Percentiles rank a stretch among this genome's conserved stretches.
These are phyloP conservation scores for Diplodia corticola DNA, from an alignment of 2,329 filamentous ascomycete genomes.

Conservation along the genomic window DNA sequence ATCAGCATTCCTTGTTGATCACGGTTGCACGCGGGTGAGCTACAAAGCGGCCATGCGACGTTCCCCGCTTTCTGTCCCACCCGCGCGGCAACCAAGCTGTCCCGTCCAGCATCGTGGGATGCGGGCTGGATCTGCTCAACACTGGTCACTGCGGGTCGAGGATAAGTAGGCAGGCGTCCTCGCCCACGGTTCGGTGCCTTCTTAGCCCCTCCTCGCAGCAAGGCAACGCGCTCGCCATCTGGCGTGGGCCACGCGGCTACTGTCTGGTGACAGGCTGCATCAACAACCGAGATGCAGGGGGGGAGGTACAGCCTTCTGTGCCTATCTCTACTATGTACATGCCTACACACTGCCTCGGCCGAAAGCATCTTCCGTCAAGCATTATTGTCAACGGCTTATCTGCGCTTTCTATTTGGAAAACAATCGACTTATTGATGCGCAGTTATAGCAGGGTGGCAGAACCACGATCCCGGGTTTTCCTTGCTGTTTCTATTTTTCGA, in stretches of 20 bases:
- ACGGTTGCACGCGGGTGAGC: constrained; percentile 21
- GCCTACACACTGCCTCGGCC: constrained; percentile 2
- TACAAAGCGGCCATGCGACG: constrained; percentile 17
- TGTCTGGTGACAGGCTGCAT: constrained; percentile 15
- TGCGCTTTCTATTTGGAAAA: background rate
- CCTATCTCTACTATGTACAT: background rate
- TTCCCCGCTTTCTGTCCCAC: constrained; percentile 20
- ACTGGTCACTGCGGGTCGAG: background rate
- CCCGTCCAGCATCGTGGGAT: constrained; percentile 9
- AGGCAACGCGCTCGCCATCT: background rate
- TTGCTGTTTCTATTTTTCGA: constrained; percentile 6
- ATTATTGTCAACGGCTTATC: background rate
- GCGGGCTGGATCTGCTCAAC: background rate
- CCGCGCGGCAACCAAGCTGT: constrained; percentile 2
- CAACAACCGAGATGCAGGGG: constrained; percentile 14
- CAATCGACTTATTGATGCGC: background rate
- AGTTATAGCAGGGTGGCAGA: background rate
- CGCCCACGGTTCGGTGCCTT: background rate
- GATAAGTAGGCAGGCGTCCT: background rate
- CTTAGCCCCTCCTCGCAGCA: background rate
- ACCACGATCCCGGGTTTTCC: background rate
- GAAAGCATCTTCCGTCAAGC: constrained; percentile 15
- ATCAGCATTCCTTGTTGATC: constrained; percentile 11
- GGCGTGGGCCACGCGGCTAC: background rate
- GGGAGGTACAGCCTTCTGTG: background rate